Conservation (phyloP, 371 early-diverging fungal species). For the Haplosporangium sp. region DNA sequence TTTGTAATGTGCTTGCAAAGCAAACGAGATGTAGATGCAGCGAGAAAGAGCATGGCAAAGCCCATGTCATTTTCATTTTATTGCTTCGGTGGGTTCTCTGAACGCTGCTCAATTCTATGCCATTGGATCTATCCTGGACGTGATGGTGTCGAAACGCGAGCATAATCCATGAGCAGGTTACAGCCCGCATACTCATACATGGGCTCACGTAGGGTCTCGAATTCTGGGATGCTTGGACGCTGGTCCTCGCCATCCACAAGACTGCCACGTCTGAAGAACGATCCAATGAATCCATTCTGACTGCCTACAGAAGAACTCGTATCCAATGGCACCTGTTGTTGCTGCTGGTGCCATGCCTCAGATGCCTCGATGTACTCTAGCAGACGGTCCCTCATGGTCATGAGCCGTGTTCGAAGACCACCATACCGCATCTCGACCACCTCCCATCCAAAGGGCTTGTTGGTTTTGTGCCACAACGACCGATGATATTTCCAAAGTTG, state of each 20-base stretch:
- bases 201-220: constrained; percentile 71
- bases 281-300: constrained; percentile 10
- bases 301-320: constrained; percentile 26
- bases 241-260: constrained; percentile 58
- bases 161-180: constrained; percentile 75
- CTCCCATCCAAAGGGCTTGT: constrained; percentile 91
- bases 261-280: constrained; percentile 25
- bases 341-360: constrained; percentile 23
- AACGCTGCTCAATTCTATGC: not conserved
- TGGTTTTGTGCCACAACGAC: constrained; percentile 77
- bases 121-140: constrained; percentile 58
- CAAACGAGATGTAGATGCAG: too few species aligned
- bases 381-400: constrained; percentile 81
- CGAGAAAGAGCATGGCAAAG: too few species aligned
- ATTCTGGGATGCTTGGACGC: constrained; percentile 70
- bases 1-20: too few species aligned
- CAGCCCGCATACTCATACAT: constrained; percentile 73
- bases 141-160: constrained; percentile 74
- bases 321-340: constrained; percentile 39
- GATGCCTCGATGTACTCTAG: constrained; percentile 66
- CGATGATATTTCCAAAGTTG: constrained; percentile 85
- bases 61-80: too few species aligned
- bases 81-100: not conserved
- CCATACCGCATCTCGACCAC: constrained; percentile 87
- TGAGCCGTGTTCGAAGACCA: constrained; percentile 75